phyloP scores from a whole-genome alignment of 768 basidiomycete genomes.

The Calocybe cyanea region DNA sequence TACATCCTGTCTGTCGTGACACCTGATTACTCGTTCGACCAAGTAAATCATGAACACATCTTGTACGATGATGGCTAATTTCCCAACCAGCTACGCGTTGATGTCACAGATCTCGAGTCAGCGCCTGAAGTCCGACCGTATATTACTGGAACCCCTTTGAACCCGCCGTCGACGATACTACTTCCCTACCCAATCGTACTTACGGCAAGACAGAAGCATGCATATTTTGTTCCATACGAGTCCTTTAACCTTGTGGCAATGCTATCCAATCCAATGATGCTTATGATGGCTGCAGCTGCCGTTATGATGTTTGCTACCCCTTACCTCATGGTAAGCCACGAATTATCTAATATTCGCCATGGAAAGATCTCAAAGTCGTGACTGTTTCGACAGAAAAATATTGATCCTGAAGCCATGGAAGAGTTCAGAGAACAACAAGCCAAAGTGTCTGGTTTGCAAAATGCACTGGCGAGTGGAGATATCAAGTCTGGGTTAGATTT shows the following conservation, averaged over 20 bases:
- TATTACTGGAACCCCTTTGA: conserved; percentile 63
- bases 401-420: conserved; percentile 68
- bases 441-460: conserved; percentile 51
- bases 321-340: conserved; percentile 63
- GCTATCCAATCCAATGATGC: conserved; percentile 83
- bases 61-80: neutral
- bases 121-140: conserved; percentile 56
- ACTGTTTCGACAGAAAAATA: conserved; percentile 58
- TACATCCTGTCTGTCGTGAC: conserved; percentile 67
- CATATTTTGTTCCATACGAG: conserved; percentile 65
- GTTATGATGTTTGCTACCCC: conserved; percentile 70
- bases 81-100: conserved; percentile 57
- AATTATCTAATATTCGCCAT: neutral
- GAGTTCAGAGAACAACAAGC: conserved; percentile 62
- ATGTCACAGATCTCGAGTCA: conserved; percentile 43
- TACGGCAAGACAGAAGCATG: conserved; percentile 48
- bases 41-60: conserved; percentile 35
- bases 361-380: conserved; percentile 10
- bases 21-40: conserved; percentile 68
- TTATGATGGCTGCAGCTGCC: conserved; percentile 68
- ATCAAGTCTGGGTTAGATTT: conserved; percentile 48
- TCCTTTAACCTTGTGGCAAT: conserved; percentile 73
- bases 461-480: conserved; percentile 55
- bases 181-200: conserved; percentile 63
- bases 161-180: conserved; percentile 48